These are phyloP conservation scores for Phaffomyces antillensis DNA, from an alignment of 805 yeast genomes.

Conservation along the genomic window DNA sequence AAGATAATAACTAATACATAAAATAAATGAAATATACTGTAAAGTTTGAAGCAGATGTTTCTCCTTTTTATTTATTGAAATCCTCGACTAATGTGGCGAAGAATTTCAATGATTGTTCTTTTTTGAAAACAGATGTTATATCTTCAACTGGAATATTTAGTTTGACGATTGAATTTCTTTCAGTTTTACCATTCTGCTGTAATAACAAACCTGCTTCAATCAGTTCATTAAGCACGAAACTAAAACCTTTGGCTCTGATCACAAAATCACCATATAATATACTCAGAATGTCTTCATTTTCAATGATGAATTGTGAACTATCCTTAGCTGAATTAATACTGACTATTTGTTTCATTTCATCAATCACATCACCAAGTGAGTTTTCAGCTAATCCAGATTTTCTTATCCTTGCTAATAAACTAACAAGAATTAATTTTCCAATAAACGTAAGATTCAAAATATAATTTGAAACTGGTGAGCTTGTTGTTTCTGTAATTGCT, in stretches of 20 bases:
- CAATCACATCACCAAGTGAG: conserved; percentile 67
- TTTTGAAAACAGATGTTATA: conserved; percentile 48
- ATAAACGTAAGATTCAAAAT: conserved; percentile 56
- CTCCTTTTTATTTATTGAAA: background rate
- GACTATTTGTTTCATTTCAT: conserved; percentile 57
- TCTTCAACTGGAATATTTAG: conserved; percentile 70
- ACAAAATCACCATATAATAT: conserved; percentile 29
- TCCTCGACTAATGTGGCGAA: conserved; percentile 9
- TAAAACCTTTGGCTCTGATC: conserved; percentile 52
- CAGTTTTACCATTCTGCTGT: conserved; percentile 58
- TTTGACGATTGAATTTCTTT: conserved; percentile 56
- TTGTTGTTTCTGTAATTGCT: conserved; percentile 74
- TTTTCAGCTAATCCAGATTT: conserved; percentile 68
- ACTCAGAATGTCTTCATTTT: conserved; percentile 27
- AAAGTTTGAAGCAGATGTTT: background rate
- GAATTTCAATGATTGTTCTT: conserved; percentile 38
- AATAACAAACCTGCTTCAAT: conserved; percentile 72
- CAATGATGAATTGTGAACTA: conserved; percentile 22
- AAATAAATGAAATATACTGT: background rate
- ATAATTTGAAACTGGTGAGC: conserved; percentile 61
- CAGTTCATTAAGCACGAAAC: conserved; percentile 56
- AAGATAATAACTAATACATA: background rate
- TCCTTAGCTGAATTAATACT: conserved; percentile 29
- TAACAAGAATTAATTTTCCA: conserved; percentile 65
- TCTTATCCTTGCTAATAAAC: conserved; percentile 54